A percentile compares a stretch with the other conserved stretches of the same genome.
These are phyloP conservation scores for Cajanus cajan DNA, from an alignment of 306 rosid genomes.

Conservation along the genomic window DNA sequence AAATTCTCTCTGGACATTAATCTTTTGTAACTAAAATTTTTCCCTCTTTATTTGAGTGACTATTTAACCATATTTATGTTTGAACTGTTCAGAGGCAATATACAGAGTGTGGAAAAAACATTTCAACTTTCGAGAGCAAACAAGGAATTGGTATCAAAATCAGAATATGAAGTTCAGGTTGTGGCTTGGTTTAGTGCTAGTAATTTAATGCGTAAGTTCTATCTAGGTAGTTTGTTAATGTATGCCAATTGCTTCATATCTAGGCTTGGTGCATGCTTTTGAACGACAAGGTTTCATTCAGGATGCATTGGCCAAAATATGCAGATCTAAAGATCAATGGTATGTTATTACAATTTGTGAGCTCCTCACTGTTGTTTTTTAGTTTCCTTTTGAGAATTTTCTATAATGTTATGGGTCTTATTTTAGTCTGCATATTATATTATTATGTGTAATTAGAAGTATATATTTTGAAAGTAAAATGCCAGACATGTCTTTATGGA, in stretches of 20 bases:
- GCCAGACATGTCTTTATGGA: background rate
- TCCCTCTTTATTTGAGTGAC: background rate
- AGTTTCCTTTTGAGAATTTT: conserved; percentile 11
- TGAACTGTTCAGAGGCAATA: conserved; percentile 56
- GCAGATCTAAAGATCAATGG: conserved; percentile 91
- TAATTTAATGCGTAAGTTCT: background rate
- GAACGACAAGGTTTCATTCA: conserved; percentile 91
- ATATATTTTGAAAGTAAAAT: background rate
- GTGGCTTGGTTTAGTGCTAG: conserved; percentile 25
- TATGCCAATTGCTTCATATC: conserved; percentile 22
- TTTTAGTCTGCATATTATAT: background rate
- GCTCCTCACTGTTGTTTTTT: background rate
- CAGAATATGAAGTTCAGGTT: conserved; percentile 91
- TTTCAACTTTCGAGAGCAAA: conserved; percentile 75
- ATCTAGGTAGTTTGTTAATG: conserved; percentile 23
- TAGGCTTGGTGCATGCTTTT: conserved; percentile 99
- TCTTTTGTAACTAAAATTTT: background rate
- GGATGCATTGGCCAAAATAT: conserved; percentile 99
- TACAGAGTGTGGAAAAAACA: conserved; percentile 79
- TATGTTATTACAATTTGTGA: conserved; percentile 36
- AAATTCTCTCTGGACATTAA: background rate
- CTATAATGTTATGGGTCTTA: conserved; percentile 6
- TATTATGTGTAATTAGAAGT: background rate
- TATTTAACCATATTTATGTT: conserved; percentile 16
- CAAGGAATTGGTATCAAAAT: conserved; percentile 65